phyloP scores from a whole-genome alignment of 2,329 filamentous ascomycete genomes.

The Harringtonia aguacate region DNA sequence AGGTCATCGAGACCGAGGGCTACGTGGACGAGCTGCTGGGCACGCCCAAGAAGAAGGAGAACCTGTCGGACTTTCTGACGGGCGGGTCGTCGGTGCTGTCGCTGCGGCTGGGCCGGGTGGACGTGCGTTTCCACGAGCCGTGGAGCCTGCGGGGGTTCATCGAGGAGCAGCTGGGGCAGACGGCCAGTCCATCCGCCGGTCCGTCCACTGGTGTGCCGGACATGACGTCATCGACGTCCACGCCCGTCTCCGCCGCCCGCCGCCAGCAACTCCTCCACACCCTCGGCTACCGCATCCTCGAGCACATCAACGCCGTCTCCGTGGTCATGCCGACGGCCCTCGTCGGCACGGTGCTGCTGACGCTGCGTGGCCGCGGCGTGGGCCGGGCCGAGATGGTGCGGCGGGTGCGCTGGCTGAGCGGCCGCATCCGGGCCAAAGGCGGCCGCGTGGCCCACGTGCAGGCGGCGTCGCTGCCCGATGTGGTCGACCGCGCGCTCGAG shows the following conservation, averaged over 20 bases:
- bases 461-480: constrained; percentile 63
- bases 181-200: constrained; percentile 13
- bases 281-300: constrained; percentile 82
- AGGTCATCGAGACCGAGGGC: constrained; percentile 94
- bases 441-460: constrained; percentile 92
- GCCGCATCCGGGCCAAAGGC: constrained; percentile 72
- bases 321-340: constrained; percentile 97
- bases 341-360: constrained; percentile 87
- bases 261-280: constrained; percentile 70
- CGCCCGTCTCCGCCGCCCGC: constrained; percentile 34
- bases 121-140: constrained; percentile 91
- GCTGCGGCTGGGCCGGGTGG: constrained; percentile 78
- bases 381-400: constrained; percentile 77
- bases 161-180: constrained; percentile 57
- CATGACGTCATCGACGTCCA: background rate
- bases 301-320: constrained; percentile 90
- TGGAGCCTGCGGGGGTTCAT: constrained; percentile 86
- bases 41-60: constrained; percentile 92
- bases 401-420: constrained; percentile 81
- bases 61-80: constrained; percentile 78
- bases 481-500: constrained; percentile 82
- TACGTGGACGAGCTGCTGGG: constrained; percentile 93
- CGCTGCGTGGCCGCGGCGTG: constrained; percentile 81
- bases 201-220: constrained; percentile 26
- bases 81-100: constrained; percentile 78